A percentile compares a stretch with the other conserved stretches of the same genome.
phyloP scores from a whole-genome alignment of 2,329 filamentous ascomycete genomes.

The Cordyceps cateniannulata region DNA sequence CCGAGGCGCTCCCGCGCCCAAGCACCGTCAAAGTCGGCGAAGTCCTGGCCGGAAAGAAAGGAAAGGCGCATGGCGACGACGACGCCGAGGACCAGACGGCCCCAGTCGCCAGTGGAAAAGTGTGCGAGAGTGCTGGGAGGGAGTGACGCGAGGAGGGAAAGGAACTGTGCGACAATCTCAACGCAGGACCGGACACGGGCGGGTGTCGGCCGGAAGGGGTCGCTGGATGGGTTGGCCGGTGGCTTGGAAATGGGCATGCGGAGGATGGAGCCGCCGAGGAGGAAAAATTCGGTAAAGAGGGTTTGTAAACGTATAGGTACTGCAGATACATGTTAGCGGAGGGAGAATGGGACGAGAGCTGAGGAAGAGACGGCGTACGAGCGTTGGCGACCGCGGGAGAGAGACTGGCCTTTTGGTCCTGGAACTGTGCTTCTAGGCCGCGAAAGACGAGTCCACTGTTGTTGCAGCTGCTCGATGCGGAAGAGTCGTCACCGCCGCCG shows the following conservation, averaged over 20 bases:
- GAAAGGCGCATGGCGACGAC: slow-evolving; percentile 41
- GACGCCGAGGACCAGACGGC: slow-evolving; percentile 32
- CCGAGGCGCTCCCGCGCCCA: slow-evolving; percentile 33
- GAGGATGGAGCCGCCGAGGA: slow-evolving; percentile 34
- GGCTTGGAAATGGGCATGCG: neutral
- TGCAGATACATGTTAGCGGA: slow-evolving; percentile 16
- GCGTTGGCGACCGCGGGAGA: slow-evolving; percentile 24
- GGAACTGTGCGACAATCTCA: slow-evolving; percentile 22
- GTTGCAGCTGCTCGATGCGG: slow-evolving; percentile 18
- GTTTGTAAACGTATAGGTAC: slow-evolving; percentile 12
- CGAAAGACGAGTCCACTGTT: slow-evolving; percentile 39
- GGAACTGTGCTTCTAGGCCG: slow-evolving; percentile 41
- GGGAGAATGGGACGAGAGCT: neutral
- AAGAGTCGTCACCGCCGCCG: slow-evolving; percentile 14
- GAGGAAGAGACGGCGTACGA: slow-evolving; percentile 9
- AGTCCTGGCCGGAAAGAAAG: slow-evolving; percentile 32
- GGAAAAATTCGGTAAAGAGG: slow-evolving; percentile 26
- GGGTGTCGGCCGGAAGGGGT: slow-evolving; percentile 15
- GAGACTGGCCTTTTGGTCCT: slow-evolving; percentile 34
- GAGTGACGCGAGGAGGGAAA: slow-evolving; percentile 26
- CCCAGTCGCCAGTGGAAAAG: slow-evolving; percentile 38
- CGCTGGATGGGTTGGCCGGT: slow-evolving; percentile 10
- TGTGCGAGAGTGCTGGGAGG: slow-evolving; percentile 25
- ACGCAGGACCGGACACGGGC: slow-evolving; percentile 20
- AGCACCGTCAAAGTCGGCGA: slow-evolving; percentile 26